These are phyloP conservation scores for Tagetes erecta DNA, from an alignment of 129 eudicot species.

Conservation along the genomic window DNA sequence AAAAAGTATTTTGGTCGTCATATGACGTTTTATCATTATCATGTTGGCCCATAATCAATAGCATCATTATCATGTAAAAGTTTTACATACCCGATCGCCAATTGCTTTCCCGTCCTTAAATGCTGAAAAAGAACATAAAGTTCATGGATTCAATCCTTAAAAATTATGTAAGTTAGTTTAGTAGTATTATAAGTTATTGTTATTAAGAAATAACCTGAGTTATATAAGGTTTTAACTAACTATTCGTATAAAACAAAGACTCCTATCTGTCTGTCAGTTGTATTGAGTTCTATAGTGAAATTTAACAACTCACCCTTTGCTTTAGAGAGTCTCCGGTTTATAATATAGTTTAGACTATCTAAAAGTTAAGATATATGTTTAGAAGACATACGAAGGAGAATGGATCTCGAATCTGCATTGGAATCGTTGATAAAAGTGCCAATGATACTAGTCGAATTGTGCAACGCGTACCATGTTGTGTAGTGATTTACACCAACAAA, in stretches of 20 bases:
- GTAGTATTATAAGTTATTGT: too few species aligned
- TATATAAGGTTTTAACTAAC: too few species aligned
- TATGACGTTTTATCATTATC: too few species aligned
- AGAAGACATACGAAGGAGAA: conserved; percentile 58
- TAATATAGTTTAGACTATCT: too few species aligned
- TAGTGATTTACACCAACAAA: conserved; percentile 96
- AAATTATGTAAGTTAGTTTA: too few species aligned
- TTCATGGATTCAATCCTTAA: too few species aligned
- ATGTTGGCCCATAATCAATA: too few species aligned
- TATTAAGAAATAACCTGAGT: too few species aligned
- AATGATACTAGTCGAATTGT: conserved; percentile 50
- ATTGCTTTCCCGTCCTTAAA: conserved; percentile 57
- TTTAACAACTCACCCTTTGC: not conserved
- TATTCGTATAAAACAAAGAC: too few species aligned
- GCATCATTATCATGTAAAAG: not conserved
- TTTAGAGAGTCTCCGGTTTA: not conserved
- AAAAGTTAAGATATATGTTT: not conserved
- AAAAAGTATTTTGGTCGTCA: too few species aligned
- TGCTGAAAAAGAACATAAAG: too few species aligned
- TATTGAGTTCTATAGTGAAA: not conserved
- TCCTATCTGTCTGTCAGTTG: not conserved
- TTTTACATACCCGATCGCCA: conserved; percentile 58
- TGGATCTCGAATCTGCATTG: conserved; percentile 62
- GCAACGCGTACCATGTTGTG: conserved; percentile 73
- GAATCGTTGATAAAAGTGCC: conserved; percentile 69